phyloP scores from a whole-genome alignment of 768 basidiomycete species.

The Pleurotus djamor region DNA sequence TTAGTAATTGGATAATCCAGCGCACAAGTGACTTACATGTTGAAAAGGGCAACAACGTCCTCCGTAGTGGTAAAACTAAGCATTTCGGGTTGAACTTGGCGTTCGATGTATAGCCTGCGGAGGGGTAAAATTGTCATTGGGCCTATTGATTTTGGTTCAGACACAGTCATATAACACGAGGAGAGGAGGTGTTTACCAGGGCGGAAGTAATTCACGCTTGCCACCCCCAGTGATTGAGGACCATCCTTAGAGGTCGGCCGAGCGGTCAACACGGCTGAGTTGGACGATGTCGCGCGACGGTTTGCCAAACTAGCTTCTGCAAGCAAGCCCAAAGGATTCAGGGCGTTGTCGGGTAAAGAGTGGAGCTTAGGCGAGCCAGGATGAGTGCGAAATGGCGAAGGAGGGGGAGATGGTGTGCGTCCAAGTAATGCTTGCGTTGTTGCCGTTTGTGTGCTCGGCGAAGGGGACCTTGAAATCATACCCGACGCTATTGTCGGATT shows the following conservation, averaged over 20 bases:
- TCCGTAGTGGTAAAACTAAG: constrained; percentile 83
- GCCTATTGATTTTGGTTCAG: constrained; percentile 36
- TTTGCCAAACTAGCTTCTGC: constrained; percentile 88
- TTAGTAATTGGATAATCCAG: constrained; percentile 5
- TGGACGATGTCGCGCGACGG: constrained; percentile 53
- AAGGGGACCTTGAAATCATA: constrained; percentile 81
- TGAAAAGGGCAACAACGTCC: constrained; percentile 89
- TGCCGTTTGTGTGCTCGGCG: constrained; percentile 55
- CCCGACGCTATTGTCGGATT: constrained; percentile 78
- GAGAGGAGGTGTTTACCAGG: constrained; percentile 53
- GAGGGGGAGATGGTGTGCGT: constrained; percentile 46
- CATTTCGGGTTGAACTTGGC: constrained; percentile 93
- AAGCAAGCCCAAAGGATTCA: constrained; percentile 90
- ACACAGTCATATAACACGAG: constrained; percentile 1
- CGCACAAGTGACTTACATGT: constrained; percentile 59
- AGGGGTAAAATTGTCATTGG: constrained; percentile 89
- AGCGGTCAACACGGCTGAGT: constrained; percentile 36
- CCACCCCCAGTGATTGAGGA: constrained; percentile 61
- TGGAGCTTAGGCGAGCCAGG: constrained; percentile 83
- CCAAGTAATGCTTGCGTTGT: constrained; percentile 59
- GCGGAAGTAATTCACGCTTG: constrained; percentile 88
- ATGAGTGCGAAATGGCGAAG: constrained; percentile 22
- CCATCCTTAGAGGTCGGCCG: constrained; percentile 28
- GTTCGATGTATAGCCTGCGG: constrained; percentile 80
- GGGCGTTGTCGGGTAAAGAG: constrained; percentile 85